These are phyloP conservation scores for Vanrija humicola DNA, from an alignment of 1,284 basidiomycete species.

Conservation along the genomic window DNA sequence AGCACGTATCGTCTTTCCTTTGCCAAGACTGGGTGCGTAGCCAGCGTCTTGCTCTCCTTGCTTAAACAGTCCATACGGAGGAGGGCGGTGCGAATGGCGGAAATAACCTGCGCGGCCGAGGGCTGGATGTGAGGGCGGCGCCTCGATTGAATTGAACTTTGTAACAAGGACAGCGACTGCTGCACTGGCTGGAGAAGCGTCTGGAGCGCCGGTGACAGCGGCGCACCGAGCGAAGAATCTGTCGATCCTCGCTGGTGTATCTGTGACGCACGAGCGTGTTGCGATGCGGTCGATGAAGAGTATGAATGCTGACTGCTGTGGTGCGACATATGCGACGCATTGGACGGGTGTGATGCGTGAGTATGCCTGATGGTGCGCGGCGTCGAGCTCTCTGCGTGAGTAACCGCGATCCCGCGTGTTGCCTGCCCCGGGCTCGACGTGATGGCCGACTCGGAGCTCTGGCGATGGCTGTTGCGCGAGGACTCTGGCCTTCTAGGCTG, in stretches of 20 bases:
- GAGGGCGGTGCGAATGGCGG: constrained; percentile 85
- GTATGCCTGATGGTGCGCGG: background rate
- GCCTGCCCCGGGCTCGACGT: too few species aligned
- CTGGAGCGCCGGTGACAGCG: constrained; percentile 23
- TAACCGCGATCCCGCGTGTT: too few species aligned
- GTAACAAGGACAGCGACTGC: constrained; percentile 78
- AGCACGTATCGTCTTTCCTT: constrained; percentile 79
- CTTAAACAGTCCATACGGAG: constrained; percentile 79
- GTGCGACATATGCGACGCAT: too few species aligned
- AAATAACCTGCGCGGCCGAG: constrained; percentile 73
- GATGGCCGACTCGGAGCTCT: too few species aligned
- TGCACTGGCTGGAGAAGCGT: constrained; percentile 57
- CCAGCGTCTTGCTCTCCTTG: constrained; percentile 71
- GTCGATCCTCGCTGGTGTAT: background rate
- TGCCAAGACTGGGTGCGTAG: constrained; percentile 62
- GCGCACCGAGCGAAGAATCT: constrained; percentile 4
- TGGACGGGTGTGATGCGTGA: constrained; percentile 6
- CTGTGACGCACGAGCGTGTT: constrained; percentile 3
- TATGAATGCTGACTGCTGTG: constrained; percentile 3
- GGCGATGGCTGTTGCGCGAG: too few species aligned
- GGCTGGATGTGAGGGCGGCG: constrained; percentile 54
- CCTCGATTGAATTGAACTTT: constrained; percentile 72
- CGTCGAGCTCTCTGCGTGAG: background rate
- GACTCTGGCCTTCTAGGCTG: too few species aligned
- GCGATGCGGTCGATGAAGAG: constrained; percentile 9